phyloP scores from a whole-genome alignment of 306 rosid genomes.

The Trifolium dubium region DNA sequence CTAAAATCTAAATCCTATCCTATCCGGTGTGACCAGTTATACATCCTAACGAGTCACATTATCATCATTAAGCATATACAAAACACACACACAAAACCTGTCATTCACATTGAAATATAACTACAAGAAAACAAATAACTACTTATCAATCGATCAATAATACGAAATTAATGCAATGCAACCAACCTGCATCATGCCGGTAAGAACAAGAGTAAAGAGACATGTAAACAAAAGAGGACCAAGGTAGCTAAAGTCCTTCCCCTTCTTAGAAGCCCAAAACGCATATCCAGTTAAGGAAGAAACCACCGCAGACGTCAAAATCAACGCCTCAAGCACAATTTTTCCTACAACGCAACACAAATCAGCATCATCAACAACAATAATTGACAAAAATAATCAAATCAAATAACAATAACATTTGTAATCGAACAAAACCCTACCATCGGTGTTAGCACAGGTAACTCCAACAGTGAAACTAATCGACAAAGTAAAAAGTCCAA shows the following conservation, averaged over 20 bases:
- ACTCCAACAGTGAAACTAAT: conserved; percentile 88
- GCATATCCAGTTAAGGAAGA: conserved; percentile 82
- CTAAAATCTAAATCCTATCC: background rate
- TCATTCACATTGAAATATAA: background rate
- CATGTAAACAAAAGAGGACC: conserved; percentile 89
- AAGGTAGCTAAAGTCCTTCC: conserved; percentile 97
- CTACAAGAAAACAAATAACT: background rate
- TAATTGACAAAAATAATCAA: no score
- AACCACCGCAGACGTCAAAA: conserved; percentile 88
- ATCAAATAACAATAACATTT: no score
- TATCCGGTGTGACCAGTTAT: background rate
- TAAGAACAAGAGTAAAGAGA: conserved; percentile 65
- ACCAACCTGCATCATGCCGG: conserved; percentile 85
- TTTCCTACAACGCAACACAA: conserved; percentile 59
- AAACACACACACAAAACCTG: background rate
- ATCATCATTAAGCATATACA: background rate
- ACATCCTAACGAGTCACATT: background rate
- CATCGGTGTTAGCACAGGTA: conserved; percentile 82
- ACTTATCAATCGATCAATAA: background rate
- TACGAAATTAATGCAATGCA: background rate
- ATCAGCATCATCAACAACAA: background rate
- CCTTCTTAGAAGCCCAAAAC: conserved; percentile 98
- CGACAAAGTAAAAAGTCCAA: conserved; percentile 80
- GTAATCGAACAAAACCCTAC: conserved; percentile 37
- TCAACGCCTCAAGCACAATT: conserved; percentile 92